Evolutionary conservation across 257 asterid genomes (phyloP), one percentile per base, ranked within the genome.

Genomic region (Solanum arcanum): DNA sequence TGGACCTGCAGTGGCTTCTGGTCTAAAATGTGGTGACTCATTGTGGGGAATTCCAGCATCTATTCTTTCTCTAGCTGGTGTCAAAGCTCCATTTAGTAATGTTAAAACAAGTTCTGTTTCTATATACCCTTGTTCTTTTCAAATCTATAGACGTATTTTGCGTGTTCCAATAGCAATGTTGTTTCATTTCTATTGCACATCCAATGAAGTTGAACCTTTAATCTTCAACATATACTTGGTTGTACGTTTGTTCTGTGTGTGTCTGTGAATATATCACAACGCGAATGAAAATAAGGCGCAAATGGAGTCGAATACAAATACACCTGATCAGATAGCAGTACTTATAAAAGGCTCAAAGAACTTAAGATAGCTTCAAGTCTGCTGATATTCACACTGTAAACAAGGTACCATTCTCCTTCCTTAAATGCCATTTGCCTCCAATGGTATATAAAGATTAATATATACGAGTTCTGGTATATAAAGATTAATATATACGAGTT

Each of bases 21-120:
- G 97, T 13, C 92, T 95, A 60, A 93, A 93, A 2, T 95, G 98
- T 42, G 98, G 98, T 1, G 98, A 94, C 2, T 95, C 98, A 0
- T 64, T 93, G 89, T 94, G 95, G 98, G 95, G 96, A 14, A 86
- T 95, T 56, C 98, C 98, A 0, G 94, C 93, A 0, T 95, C 98
- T 16, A 72, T 94, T n/a, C 90, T 95, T 83, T 88, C 98, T 7
- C 78, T 95, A 88, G 88, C 88, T 0, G 94, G 94, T 5, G 91
- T 91, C 0, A 88, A 83, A 7, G 88, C 98, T 33, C 98, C 98
- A 0, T 90, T 21, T 75, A 11, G 11, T 75, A 75, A 16, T 1
- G 15, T 39, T 39, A 75, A 75, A 47, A 75, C 49, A 39, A n/a
- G 31, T 75, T 39, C 12, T 39, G 56, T 39, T 75, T 37, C 33